A percentile compares a stretch with the other conserved stretches of the same genome.
Evolutionary conservation across 2,329 filamentous ascomycete genomes (phyloP).

Genomic region (Trichoderma afroharzianum): DNA sequence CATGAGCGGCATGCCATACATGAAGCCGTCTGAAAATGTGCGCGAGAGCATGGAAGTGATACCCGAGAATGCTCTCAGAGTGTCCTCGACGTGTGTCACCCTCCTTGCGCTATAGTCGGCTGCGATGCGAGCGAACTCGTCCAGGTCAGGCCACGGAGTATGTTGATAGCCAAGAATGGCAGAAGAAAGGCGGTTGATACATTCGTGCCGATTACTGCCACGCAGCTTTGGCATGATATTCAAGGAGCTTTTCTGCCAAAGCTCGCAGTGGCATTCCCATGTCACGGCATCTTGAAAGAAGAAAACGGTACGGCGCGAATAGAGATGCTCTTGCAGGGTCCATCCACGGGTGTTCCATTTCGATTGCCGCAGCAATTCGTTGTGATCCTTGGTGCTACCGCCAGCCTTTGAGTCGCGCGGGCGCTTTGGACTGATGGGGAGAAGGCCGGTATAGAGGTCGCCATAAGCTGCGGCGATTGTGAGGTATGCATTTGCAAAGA

Average conservation of each 20-base stretch:
- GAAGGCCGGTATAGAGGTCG: slow-evolving; percentile 37
- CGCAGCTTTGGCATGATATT: slow-evolving; percentile 32
- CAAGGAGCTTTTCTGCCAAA: slow-evolving; percentile 37
- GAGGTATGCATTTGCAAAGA: slow-evolving; percentile 44
- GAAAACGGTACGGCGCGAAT: slow-evolving; percentile 41
- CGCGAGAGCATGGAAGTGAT: slow-evolving; percentile 41
- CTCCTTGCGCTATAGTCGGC: slow-evolving; percentile 42
- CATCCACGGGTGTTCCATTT: slow-evolving; percentile 41
- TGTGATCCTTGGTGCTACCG: slow-evolving; percentile 29
- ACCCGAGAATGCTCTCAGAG: slow-evolving; percentile 40
- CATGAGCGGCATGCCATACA: slow-evolving; percentile 45
- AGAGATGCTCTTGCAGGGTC: slow-evolving; percentile 43
- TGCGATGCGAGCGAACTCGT: slow-evolving; percentile 43
- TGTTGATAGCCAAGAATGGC: slow-evolving; percentile 39
- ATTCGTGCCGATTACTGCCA: slow-evolving; percentile 32
- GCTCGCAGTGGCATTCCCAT: slow-evolving; percentile 46
- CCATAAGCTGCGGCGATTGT: slow-evolving; percentile 43
- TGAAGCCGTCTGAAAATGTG: slow-evolving; percentile 41
- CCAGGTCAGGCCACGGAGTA: slow-evolving; percentile 43
- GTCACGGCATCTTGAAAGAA: slow-evolving; percentile 42
- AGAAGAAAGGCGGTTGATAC: slow-evolving; percentile 30
- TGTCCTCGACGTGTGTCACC: slow-evolving; percentile 40
- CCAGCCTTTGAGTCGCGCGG: slow-evolving; percentile 22
- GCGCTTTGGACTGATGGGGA: slow-evolving; percentile 35
- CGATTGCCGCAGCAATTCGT: slow-evolving; percentile 38